Evolutionary conservation across 2,329 filamentous ascomycete species (phyloP).

Genomic region (Hawksworthiomyces lignivorus): DNA sequence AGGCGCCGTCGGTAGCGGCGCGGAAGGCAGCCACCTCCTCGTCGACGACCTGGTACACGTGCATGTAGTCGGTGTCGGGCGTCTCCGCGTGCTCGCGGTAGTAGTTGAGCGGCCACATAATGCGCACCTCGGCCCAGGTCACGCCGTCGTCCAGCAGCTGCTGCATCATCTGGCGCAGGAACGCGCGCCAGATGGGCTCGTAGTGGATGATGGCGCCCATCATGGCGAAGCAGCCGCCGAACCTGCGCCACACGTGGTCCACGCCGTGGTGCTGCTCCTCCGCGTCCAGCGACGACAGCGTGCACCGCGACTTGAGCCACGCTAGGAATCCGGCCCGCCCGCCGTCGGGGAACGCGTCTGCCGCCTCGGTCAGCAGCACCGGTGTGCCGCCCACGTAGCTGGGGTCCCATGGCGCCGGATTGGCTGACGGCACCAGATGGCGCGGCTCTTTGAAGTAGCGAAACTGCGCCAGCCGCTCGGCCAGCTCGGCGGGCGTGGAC

Average conservation of each 20-base stretch:
- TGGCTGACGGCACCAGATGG: slow-evolving; percentile 26
- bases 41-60: slow-evolving; percentile 64
- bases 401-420: slow-evolving; percentile 47
- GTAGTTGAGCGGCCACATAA: slow-evolving; percentile 67
- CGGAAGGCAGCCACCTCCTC: slow-evolving; percentile 77
- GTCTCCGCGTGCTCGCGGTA: slow-evolving; percentile 55
- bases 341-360: slow-evolving; percentile 65
- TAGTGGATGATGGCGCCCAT: slow-evolving; percentile 74
- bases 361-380: slow-evolving; percentile 54
- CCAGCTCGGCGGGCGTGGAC: slow-evolving; percentile 41
- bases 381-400: slow-evolving; percentile 53
- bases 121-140: slow-evolving; percentile 71
- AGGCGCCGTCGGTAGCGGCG: slow-evolving; percentile 46
- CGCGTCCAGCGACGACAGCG: slow-evolving; percentile 64
- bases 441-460: slow-evolving; percentile 42
- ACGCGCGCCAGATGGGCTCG: slow-evolving; percentile 78
- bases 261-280: slow-evolving; percentile 75
- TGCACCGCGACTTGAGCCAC: slow-evolving; percentile 69
- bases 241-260: slow-evolving; percentile 79
- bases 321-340: slow-evolving; percentile 64
- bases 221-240: slow-evolving; percentile 65
- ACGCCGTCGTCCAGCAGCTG: slow-evolving; percentile 75
- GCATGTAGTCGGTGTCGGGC: slow-evolving; percentile 58
- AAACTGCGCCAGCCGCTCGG: slow-evolving; percentile 46
- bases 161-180: slow-evolving; percentile 62